Evolutionary conservation across 106 monocot genomes (phyloP).

Genomic region (Apostasia shenzhenica): DNA sequence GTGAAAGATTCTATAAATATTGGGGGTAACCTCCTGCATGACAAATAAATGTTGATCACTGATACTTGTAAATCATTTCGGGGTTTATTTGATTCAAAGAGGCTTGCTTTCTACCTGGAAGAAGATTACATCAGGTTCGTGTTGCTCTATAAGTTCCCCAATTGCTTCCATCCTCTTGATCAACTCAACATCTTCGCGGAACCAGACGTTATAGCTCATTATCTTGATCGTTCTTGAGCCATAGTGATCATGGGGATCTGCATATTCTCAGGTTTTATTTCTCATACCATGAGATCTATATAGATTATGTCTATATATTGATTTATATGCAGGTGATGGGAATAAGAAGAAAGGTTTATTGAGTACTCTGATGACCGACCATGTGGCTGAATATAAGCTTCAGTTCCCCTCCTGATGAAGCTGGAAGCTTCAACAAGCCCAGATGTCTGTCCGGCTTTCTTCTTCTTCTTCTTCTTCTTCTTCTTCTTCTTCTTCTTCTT

Average conservation of each 20-base stretch:
- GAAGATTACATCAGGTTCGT: conserved; percentile 37
- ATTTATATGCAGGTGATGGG: neutral
- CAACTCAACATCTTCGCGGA: conserved; percentile 28
- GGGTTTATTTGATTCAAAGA: neutral
- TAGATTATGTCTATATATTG: no score
- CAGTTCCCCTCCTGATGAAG: neutral
- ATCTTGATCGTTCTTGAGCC: conserved; percentile 13
- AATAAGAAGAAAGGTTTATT: neutral
- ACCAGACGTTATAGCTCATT: conserved; percentile 46
- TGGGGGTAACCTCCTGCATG: conserved; percentile 43
- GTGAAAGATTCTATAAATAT: conserved; percentile 29
- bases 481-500: neutral
- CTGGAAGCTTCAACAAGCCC: neutral
- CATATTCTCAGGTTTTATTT: neutral
- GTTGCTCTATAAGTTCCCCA: conserved; percentile 24
- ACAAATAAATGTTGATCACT: neutral
- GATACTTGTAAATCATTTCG: neutral
- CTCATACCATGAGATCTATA: neutral
- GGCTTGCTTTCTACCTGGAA: conserved; percentile 29
- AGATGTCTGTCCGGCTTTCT: neutral
- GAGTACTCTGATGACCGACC: neutral
- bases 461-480: neutral
- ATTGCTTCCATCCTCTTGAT: conserved; percentile 37
- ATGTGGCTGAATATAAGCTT: neutral
- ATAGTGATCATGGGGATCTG: neutral